Percentiles rank a stretch among this genome's conserved stretches.
phyloP scores from a whole-genome alignment of 352 stramenopile genomes.

The Globisporangium takayamanum region DNA sequence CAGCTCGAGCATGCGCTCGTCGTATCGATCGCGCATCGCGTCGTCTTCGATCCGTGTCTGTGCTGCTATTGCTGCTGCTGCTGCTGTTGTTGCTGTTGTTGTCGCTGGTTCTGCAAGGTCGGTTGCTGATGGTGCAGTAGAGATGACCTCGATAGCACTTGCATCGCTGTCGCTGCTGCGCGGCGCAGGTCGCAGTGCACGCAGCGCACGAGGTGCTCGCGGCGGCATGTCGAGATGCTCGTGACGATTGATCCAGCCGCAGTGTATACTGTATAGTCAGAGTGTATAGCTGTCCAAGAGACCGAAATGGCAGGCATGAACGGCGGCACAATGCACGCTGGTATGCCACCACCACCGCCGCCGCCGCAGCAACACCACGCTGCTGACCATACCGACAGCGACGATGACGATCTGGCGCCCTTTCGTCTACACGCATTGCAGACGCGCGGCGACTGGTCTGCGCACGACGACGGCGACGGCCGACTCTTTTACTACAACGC shows the following conservation, averaged over 20 bases:
- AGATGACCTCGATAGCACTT: not conserved
- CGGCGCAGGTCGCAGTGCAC: not conserved
- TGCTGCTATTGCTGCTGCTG: not conserved
- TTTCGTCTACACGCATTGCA: slow-evolving; percentile 50
- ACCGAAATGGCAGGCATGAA: not conserved
- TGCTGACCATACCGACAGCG: not conserved
- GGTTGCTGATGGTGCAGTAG: not conserved
- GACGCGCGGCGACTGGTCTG: slow-evolving; percentile 55
- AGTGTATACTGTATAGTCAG: not conserved
- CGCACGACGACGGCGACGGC: slow-evolving; percentile 67
- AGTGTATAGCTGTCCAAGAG: not conserved
- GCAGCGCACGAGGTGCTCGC: not conserved
- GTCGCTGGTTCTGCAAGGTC: not conserved
- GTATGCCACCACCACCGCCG: slow-evolving; percentile 1
- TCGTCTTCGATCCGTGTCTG: slow-evolving; percentile 5
- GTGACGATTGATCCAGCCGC: not conserved
- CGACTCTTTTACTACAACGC: slow-evolving; percentile 75
- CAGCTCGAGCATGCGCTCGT: slow-evolving; percentile 31
- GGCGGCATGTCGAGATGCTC: not conserved
- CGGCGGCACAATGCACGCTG: not conserved
- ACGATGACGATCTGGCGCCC: slow-evolving; percentile 5
- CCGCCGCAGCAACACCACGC: slow-evolving; percentile 19
- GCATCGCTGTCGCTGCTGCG: not conserved
- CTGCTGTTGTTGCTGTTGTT: not conserved
- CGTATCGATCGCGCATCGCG: slow-evolving; percentile 24